A percentile compares a stretch with the other conserved stretches of the same genome.
Conservation (phyloP, 2,329 filamentous ascomycete species). For the Epichloe hybrida region DNA sequence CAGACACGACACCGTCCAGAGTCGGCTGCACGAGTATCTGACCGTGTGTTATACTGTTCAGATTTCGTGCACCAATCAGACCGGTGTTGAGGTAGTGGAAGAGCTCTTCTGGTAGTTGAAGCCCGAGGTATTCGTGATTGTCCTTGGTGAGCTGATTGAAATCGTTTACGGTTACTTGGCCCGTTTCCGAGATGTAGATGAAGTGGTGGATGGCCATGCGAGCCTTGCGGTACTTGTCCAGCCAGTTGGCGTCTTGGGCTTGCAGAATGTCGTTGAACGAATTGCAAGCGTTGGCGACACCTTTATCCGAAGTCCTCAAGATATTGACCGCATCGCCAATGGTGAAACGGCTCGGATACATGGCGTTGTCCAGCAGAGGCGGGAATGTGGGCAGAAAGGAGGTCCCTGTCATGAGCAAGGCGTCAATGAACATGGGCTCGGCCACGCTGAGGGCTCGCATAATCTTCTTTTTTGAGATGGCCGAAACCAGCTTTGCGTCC, state of each 20-base stretch:
- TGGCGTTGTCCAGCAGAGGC: constrained; percentile 47
- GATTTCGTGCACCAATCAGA: constrained; percentile 62
- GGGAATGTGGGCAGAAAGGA: constrained; percentile 71
- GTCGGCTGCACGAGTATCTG: constrained; percentile 72
- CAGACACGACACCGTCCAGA: constrained; percentile 66
- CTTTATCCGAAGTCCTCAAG: constrained; percentile 53
- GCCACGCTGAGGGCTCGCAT: constrained; percentile 52
- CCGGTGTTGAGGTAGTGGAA: constrained; percentile 82
- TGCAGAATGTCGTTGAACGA: constrained; percentile 70
- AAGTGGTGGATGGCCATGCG: constrained; percentile 79
- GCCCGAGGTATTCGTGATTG: constrained; percentile 80
- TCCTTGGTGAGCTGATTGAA: constrained; percentile 64
- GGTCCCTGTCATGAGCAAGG: constrained; percentile 70
- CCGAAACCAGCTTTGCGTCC: constrained; percentile 49
- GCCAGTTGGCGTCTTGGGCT: constrained; percentile 58
- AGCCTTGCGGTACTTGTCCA: constrained; percentile 76
- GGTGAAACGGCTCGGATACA: constrained; percentile 43
- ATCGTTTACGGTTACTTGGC: constrained; percentile 63
- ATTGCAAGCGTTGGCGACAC: constrained; percentile 59
- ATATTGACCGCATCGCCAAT: constrained; percentile 69
- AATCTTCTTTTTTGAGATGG: constrained; percentile 56
- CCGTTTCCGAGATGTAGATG: constrained; percentile 64
- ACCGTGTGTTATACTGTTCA: constrained; percentile 70
- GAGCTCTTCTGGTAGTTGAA: constrained; percentile 77
- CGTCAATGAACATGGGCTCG: constrained; percentile 69